A percentile compares a stretch with the other conserved stretches of the same genome.
Conservation (phyloP, 768 basidiomycete species). For the Hemileccinum impolitum region DNA sequence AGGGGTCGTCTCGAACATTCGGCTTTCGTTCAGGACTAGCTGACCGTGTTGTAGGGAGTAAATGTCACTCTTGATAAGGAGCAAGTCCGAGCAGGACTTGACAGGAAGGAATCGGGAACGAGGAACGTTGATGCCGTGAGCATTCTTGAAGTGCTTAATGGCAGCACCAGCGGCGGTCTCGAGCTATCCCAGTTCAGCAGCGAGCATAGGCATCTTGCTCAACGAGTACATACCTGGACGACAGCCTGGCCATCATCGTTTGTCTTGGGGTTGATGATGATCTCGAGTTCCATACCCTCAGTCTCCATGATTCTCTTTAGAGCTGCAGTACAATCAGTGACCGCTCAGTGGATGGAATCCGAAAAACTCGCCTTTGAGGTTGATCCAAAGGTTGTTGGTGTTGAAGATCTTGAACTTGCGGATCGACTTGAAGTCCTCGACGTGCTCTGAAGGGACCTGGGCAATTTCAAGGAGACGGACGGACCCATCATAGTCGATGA, state of each 20-base stretch:
- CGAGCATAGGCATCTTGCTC: not conserved
- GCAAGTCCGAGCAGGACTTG: slow-evolving; percentile 59
- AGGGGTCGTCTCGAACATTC: slow-evolving; percentile 61
- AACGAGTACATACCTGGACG: slow-evolving; percentile 46
- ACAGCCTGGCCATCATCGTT: slow-evolving; percentile 69
- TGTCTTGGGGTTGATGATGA: slow-evolving; percentile 73
- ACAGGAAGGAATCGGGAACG: slow-evolving; percentile 69
- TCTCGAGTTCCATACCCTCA: slow-evolving; percentile 69
- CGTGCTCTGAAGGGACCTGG: slow-evolving; percentile 68
- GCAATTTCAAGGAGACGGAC: slow-evolving; percentile 74
- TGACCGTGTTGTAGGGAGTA: slow-evolving; percentile 70
- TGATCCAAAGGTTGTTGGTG: slow-evolving; percentile 64
- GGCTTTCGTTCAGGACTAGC: slow-evolving; percentile 55
- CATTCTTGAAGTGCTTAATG: slow-evolving; percentile 67
- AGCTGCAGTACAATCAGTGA: slow-evolving; percentile 34
- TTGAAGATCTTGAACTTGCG: slow-evolving; percentile 83
- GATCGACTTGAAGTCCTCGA: slow-evolving; percentile 71
- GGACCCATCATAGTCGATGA: slow-evolving; percentile 66
- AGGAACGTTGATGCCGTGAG: slow-evolving; percentile 72
- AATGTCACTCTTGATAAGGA: slow-evolving; percentile 66
- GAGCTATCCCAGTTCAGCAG: slow-evolving; percentile 36
- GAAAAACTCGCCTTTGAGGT: slow-evolving; percentile 39
- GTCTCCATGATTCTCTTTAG: slow-evolving; percentile 73
- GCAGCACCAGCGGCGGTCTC: slow-evolving; percentile 77
- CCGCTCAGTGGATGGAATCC: not conserved